Evolutionary conservation across 768 basidiomycete genomes (phyloP).

Genomic region (Rhodotorula babjevae): DNA sequence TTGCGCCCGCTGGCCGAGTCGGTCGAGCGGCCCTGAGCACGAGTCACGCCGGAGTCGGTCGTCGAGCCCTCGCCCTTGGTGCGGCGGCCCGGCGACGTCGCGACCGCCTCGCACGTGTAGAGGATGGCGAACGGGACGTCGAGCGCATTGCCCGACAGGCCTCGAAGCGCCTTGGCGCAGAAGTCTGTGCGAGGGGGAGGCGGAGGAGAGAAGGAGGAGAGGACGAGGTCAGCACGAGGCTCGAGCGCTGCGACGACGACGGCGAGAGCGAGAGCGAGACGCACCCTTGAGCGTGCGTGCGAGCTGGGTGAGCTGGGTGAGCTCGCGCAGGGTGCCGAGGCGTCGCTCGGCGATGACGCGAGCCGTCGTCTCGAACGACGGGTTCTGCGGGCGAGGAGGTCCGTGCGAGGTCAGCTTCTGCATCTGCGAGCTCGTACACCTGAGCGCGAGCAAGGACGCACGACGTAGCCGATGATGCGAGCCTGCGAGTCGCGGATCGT

Average conservation of each 20-base stretch:
- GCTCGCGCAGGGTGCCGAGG: constrained; percentile 15
- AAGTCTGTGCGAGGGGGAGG: background rate
- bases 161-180: constrained; percentile 11
- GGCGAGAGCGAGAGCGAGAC: background rate
- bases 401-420: no score
- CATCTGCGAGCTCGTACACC: no score
- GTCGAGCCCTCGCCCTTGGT: background rate
- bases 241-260: no score
- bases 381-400: background rate
- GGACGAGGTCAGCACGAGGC: background rate
- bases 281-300: constrained; percentile 18
- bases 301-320: constrained; percentile 12
- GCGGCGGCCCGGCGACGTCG: background rate
- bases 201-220: no score
- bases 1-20: background rate
- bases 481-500: constrained; percentile 13
- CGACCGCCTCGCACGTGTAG: constrained; percentile 13
- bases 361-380: constrained; percentile 8
- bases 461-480: constrained; percentile 15
- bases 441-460: no score
- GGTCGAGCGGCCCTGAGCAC: background rate
- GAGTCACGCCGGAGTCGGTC: background rate
- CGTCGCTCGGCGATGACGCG: constrained; percentile 22
- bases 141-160: constrained; percentile 15
- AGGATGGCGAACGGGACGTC: constrained; percentile 31